These are phyloP conservation scores for Trametes polyzona DNA, from an alignment of 1,284 basidiomycete genomes.

Conservation along the genomic window DNA sequence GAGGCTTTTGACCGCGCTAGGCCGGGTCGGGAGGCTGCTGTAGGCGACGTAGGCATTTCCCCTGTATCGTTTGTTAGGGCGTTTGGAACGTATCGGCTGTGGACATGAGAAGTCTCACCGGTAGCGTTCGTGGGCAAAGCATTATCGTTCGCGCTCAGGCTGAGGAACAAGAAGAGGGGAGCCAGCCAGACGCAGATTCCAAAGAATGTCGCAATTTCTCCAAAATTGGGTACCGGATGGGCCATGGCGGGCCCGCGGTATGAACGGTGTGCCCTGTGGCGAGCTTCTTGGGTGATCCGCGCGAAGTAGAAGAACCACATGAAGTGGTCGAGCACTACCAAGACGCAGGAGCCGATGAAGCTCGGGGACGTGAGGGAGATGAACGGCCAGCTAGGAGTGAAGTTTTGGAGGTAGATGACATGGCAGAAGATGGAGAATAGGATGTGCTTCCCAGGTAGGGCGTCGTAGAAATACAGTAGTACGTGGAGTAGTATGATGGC, in stretches of 20 bases:
- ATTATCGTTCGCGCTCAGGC: conserved; percentile 93
- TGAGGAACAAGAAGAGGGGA: conserved; percentile 90
- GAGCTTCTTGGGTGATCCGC: conserved; percentile 57
- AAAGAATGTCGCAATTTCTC: conserved; percentile 88
- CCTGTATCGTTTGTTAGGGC: conserved; percentile 4
- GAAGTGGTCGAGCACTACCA: conserved; percentile 90
- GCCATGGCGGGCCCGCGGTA: conserved; percentile 39
- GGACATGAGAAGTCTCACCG: conserved; percentile 22
- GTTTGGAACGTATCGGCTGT: background rate
- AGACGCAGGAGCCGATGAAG: conserved; percentile 82
- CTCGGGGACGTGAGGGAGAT: conserved; percentile 84
- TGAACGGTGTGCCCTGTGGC: conserved; percentile 48
- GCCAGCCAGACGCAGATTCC: conserved; percentile 92
- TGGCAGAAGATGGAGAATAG: conserved; percentile 85
- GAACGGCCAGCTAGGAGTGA: conserved; percentile 85
- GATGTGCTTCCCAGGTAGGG: conserved; percentile 74
- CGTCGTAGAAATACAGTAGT: conserved; percentile 79
- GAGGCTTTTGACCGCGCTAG: conserved; percentile 30
- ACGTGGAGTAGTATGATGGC: conserved; percentile 77
- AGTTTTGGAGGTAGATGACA: conserved; percentile 88
- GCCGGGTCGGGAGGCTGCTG: conserved; percentile 17
- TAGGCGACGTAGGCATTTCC: conserved; percentile 31
- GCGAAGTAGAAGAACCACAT: conserved; percentile 95
- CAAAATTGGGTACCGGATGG: conserved; percentile 63
- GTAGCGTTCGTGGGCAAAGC: conserved; percentile 68